Base-by-base conservation (phyloP, 202 grass and related monocot species). In the Setaria viridis region DNA sequence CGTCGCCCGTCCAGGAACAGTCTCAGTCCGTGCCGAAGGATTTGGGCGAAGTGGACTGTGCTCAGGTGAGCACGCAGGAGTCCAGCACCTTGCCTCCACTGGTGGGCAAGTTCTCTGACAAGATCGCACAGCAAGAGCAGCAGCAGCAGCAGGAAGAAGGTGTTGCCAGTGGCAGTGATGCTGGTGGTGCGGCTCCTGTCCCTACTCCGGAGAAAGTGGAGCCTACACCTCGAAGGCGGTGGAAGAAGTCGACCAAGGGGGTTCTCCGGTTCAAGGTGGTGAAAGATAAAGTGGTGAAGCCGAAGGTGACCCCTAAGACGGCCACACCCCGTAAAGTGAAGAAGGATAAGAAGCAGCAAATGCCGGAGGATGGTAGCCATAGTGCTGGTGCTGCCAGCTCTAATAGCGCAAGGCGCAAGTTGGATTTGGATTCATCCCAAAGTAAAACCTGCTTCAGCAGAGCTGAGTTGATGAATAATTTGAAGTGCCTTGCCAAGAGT, bases 181-280 rank as follows among this genome's bases (percentile, higher is more conserved):
- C 46, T 29, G 12, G 15, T 45, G 68, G 48, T 45, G 51, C 78
- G 14, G 32, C 48, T 74, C 29, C 72, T 74, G 64, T 67, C 43
- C 70, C 63, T 62, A 80, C 84, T 3, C 80, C 80, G 0, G 68
- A 74, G 2, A 90, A 87, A 59, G 68, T 71, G 76, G 85, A 75
- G 70, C 2, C 10, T 62, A 73, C 70, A 10, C 80, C 81, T 49
- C 13, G 48, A 45, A 77, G 55, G 32, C 12, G 69, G 17, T 29
- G 63, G 63, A 84, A 76, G 89, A 87, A 67, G 85, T 91, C 89
- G 7, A 87, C 81, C 2, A 87, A 81, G 70, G 89, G 89, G 33
- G 19, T 84, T 32, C 21, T 15, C 11, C 46, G 81, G 30, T 69
- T 91, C 17, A 91, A 81, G 69, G 70, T 91, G 53, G 3, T 70